Evolutionary conservation across 1,284 basidiomycete species (phyloP), one percentile per base, ranked within the genome.

Genomic region (Microbotryomycetes sp.): DNA sequence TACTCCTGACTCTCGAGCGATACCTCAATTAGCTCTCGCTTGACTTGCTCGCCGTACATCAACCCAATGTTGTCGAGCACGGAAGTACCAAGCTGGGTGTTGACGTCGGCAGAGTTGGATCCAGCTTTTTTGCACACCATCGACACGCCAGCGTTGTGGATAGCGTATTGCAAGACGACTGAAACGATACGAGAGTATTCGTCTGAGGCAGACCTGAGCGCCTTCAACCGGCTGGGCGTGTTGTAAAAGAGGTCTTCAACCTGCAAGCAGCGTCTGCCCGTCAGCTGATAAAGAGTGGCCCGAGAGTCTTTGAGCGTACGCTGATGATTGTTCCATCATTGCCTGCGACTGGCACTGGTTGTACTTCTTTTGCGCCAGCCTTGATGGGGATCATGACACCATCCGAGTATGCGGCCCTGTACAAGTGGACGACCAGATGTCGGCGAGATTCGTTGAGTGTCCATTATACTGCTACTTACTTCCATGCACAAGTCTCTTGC

Each of bases 241-340:
- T 97, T 97, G 77, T 91, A 96, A 75, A 99, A 99, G 31, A 99
- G 78, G 72, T 97, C 89, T 74, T 97, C 91, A 5, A 91, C 91
- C 88, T 93, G 65, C 21, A 31, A 23, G 29, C 30, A 48, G 24
- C 21, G 21, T n/a, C 15, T 49, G n/a, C 1, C 18, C 3, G 18
- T 7, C 28, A 23, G 23, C 7, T 51, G 27, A 27, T 2, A 5
- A 15, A 24, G 21, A 18, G 2, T 3, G 35, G 9, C 28, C 28
- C 0, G 21, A 27, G 29, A 29, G 28, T 5, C 5, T 23, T 27
- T 29, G 1, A 16, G 75, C 83, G 56, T 69, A 91, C 91, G 0
- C 81, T 87, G 61, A 98, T 88, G 1, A 85, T 85, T 0, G 96
- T 98, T 1, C 96, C 96, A 61, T 97, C 88, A 69, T 93, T 96